Percentiles rank a stretch among this genome's conserved stretches.
phyloP scores from a whole-genome alignment of 305 asterid genomes.

The Fraxinus xanthoxyloides region DNA sequence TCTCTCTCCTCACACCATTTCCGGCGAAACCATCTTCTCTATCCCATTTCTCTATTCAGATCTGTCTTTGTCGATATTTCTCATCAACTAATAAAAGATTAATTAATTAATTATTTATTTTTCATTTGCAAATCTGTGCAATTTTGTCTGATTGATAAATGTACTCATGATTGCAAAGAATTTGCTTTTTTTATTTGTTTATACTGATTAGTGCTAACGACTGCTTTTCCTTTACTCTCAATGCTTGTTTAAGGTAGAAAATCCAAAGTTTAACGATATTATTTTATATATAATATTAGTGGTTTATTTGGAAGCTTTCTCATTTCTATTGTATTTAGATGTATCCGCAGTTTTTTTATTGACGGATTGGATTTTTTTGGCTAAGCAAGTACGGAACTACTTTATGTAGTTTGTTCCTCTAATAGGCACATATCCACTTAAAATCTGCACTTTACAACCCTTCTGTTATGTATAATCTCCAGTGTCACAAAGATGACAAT shows the following conservation, averaged over 20 bases:
- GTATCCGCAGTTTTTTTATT: neutral
- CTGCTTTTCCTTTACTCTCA: neutral
- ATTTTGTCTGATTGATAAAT: neutral
- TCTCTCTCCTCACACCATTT: neutral
- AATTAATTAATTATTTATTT: neutral
- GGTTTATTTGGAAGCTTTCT: neutral
- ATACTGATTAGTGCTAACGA: neutral
- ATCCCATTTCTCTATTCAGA: neutral
- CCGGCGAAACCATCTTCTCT: neutral
- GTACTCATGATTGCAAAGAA: neutral
- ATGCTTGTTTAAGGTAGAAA: neutral
- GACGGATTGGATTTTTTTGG: neutral
- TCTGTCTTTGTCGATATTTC: neutral
- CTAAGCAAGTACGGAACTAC: neutral
- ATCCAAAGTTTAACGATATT: neutral
- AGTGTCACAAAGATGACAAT: neutral
- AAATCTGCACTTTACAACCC: neutral
- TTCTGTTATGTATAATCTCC: neutral
- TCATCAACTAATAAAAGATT: neutral
- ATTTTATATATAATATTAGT: neutral
- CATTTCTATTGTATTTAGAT: neutral
- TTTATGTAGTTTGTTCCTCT: neutral
- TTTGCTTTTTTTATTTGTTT: neutral
- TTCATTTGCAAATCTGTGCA: neutral
- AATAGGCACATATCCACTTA: neutral